Evolutionary conservation across 306 rosid genomes (phyloP).

Genomic region (Quercus parvula): DNA sequence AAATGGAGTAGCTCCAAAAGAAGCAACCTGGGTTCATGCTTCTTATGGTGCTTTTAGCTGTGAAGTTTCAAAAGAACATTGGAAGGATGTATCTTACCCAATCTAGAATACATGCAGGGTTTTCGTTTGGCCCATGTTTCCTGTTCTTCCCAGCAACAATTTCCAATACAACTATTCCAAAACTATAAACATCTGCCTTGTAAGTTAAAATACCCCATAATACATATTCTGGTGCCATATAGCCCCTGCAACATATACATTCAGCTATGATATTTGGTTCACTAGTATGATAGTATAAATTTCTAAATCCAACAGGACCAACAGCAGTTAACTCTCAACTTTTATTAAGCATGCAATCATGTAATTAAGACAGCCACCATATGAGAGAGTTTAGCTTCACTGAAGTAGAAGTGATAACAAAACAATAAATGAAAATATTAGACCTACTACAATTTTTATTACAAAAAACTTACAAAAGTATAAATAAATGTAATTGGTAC

Average conservation of each 20-base stretch:
- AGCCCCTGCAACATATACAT: conserved; percentile 44
- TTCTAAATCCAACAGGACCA: background rate
- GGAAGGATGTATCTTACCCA: conserved; percentile 30
- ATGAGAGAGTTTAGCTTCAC: too few species aligned
- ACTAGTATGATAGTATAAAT: background rate
- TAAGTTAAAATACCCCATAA: conserved; percentile 51
- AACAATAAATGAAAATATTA: too few species aligned
- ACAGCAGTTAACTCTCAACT: background rate
- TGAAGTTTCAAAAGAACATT: background rate
- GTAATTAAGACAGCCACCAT: too few species aligned
- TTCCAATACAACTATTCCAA: conserved; percentile 57
- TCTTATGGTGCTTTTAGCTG: too few species aligned
- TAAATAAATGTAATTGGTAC: too few species aligned
- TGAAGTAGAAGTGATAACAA: too few species aligned
- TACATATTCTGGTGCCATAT: conserved; percentile 77
- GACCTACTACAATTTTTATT: too few species aligned
- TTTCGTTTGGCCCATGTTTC: conserved; percentile 35
- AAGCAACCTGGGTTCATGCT: background rate
- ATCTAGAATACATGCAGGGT: conserved; percentile 57
- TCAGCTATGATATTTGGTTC: background rate
- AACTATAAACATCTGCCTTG: conserved; percentile 68
- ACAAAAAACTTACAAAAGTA: too few species aligned
- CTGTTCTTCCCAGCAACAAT: conserved; percentile 39
- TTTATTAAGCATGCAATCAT: too few species aligned
- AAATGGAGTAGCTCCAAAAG: background rate